Evolutionary conservation across 768 basidiomycete species (phyloP).

Genomic region (Mycena galopus): DNA sequence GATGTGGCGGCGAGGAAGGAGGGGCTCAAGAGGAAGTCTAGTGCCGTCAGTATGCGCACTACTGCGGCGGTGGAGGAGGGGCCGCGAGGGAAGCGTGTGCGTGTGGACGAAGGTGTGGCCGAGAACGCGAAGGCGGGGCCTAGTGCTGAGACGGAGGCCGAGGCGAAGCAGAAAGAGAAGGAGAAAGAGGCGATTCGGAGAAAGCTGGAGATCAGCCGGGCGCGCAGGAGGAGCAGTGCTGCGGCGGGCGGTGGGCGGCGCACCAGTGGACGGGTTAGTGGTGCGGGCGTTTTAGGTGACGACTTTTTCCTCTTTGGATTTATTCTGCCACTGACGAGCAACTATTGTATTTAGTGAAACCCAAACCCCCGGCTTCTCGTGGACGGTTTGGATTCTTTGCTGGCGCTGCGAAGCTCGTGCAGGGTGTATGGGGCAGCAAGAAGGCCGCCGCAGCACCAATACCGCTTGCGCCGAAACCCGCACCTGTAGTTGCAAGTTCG

Average conservation of each 20-base stretch:
- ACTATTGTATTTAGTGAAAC: conserved; percentile 51
- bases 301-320: conserved; percentile 12
- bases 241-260: conserved; percentile 50
- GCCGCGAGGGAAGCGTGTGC: conserved; percentile 43
- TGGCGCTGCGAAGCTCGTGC: conserved; percentile 78
- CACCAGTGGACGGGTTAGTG: conserved; percentile 37
- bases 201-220: conserved; percentile 75
- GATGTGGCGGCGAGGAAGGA: conserved; percentile 51
- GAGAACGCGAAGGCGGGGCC: conserved; percentile 44
- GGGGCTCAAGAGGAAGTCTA: conserved; percentile 65
- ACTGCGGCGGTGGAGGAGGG: conserved; percentile 48
- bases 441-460: conserved; percentile 42
- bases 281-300: conserved; percentile 57
- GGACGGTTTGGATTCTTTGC: conserved; percentile 75
- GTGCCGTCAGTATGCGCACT: conserved; percentile 43
- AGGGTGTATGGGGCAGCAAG: conserved; percentile 75
- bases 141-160: conserved; percentile 55
- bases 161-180: conserved; percentile 58
- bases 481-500: conserved; percentile 41
- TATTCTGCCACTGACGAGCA: conserved; percentile 10
- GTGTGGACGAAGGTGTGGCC: conserved; percentile 50
- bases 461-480: conserved; percentile 42
- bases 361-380: conserved; percentile 55
- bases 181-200: conserved; percentile 71
- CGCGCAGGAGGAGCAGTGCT: conserved; percentile 77